These are phyloP conservation scores for Lactarius hengduanensis DNA, from an alignment of 768 basidiomycete species.

Conservation along the genomic window DNA sequence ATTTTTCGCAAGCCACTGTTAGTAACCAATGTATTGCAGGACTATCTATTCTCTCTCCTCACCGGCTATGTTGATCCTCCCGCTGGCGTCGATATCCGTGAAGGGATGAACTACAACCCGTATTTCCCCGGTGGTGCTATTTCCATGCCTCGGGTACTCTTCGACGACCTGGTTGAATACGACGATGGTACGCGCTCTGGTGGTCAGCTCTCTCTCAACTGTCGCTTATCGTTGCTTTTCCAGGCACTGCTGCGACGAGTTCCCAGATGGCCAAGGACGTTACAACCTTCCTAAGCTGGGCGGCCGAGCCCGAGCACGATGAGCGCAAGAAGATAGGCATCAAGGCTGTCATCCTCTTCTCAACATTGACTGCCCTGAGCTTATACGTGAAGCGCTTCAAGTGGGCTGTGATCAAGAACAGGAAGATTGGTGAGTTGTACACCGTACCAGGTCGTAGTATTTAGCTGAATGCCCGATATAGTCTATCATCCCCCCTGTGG, in stretches of 20 bases:
- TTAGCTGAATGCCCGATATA: conserved; percentile 32
- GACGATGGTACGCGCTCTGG: conserved; percentile 67
- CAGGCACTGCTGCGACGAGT: conserved; percentile 93
- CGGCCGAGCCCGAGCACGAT: conserved; percentile 97
- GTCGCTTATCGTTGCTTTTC: conserved; percentile 1
- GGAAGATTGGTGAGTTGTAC: conserved; percentile 75
- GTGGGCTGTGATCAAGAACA: conserved; percentile 88
- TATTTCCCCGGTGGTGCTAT: conserved; percentile 99
- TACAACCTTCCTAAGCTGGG: conserved; percentile 92
- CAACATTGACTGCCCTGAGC: conserved; percentile 73
- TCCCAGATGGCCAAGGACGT: conserved; percentile 99
- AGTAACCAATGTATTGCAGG: conserved; percentile 45
- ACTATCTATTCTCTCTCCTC: conserved; percentile 95
- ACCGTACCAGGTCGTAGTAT: not conserved
- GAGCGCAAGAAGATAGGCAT: conserved; percentile 96
- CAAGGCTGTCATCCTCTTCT: conserved; percentile 94
- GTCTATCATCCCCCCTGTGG: conserved; percentile 63
- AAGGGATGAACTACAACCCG: conserved; percentile 98
- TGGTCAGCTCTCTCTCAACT: not conserved
- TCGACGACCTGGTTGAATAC: conserved; percentile 95
- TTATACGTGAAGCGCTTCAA: conserved; percentile 96
- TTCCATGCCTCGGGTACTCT: conserved; percentile 95
- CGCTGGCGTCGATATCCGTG: conserved; percentile 90
- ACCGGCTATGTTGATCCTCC: conserved; percentile 98
- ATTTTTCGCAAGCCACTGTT: not conserved